A percentile compares a stretch with the other conserved stretches of the same genome.
phyloP scores from a whole-genome alignment of 192 early-diverging fungal genomes.

The Coemansia sp. region DNA sequence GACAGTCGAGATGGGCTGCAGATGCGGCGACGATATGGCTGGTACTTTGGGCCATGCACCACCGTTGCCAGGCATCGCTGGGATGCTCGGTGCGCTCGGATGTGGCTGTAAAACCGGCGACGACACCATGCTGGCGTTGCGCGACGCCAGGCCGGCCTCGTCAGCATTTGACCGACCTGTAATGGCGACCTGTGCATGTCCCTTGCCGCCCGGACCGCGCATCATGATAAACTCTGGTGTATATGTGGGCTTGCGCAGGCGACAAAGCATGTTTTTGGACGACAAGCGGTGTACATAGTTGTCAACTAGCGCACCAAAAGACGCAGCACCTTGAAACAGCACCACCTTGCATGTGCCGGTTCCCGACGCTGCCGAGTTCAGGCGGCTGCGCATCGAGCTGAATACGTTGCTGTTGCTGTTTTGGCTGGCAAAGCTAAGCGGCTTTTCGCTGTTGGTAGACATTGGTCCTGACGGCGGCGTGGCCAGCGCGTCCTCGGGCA shows the following conservation, averaged over 20 bases:
- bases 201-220: slow-evolving; percentile 87
- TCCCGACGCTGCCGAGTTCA: slow-evolving; percentile 53
- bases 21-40: slow-evolving; percentile 45
- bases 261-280: slow-evolving; percentile 62
- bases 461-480: slow-evolving; percentile 21
- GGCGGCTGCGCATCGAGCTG: slow-evolving; percentile 52
- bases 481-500: slow-evolving; percentile 34
- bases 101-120: slow-evolving; percentile 52
- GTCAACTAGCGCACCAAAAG: slow-evolving; percentile 77
- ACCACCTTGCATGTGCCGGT: slow-evolving; percentile 63
- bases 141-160: slow-evolving; percentile 36
- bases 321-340: slow-evolving; percentile 91
- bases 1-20: slow-evolving; percentile 42
- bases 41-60: slow-evolving; percentile 37
- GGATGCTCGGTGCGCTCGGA: slow-evolving; percentile 18
- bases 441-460: slow-evolving; percentile 34
- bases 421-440: slow-evolving; percentile 45
- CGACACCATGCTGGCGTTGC: slow-evolving; percentile 35
- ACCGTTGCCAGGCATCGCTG: slow-evolving; percentile 12
- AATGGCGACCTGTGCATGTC: slow-evolving; percentile 76
- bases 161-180: slow-evolving; percentile 42
- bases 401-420: slow-evolving; percentile 26
- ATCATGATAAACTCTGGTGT: slow-evolving; percentile 93
- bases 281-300: slow-evolving; percentile 75
- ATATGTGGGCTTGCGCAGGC: slow-evolving; percentile 61